Evolutionary conservation across 2,329 filamentous ascomycete genomes (phyloP), one percentile per base, ranked within the genome.

Genomic region (Diaporthe citri): DNA sequence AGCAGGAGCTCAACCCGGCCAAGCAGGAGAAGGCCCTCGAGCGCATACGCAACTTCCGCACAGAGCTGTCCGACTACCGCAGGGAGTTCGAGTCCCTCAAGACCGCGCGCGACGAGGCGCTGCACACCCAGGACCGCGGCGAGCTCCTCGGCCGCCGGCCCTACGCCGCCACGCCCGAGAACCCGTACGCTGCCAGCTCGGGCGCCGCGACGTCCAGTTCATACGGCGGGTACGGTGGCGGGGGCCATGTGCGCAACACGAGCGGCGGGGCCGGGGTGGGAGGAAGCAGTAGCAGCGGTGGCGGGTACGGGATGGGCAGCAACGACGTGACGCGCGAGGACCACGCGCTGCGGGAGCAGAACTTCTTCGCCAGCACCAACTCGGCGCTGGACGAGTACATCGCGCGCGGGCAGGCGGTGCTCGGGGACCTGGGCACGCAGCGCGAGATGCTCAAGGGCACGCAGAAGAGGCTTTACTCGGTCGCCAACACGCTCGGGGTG

Each of bases 401-500:
- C 74, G 96, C 97, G 64, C 89, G 96, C 3, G 97, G 97, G 0
- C 92, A 97, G 81, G 95, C 95, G 0, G 97, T 99, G 51, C 88
- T 98, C 39, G 94, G 94, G 9, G 96, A 98, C 84, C 84, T 99
- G 73, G 93, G 94, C 4, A 90, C 97, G 81, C 97, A 99, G 87
- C 90, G 95, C 72, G 96, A 98, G 82, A 96, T 98, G 87, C 88
- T 99, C 77, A 99, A 99, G 87, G 94, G 93, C 70, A 98, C 97
- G 31, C 97, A 99, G 85, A 93, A 93, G 83, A 92, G 92, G 82
- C 87, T 99, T 67, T 98, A 98, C 82, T 96, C 91, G 79, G 95
- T 98, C 28, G 97, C 95, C 9, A 98, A 97, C 82, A 98, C 97
- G 31, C 86, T 99, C 64, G 97, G 97, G 0, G 90, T 99, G 75